Evolutionary conservation across 2,329 filamentous ascomycete genomes (phyloP), one percentile per base, ranked within the genome.

Genomic region (Nemania sp.): DNA sequence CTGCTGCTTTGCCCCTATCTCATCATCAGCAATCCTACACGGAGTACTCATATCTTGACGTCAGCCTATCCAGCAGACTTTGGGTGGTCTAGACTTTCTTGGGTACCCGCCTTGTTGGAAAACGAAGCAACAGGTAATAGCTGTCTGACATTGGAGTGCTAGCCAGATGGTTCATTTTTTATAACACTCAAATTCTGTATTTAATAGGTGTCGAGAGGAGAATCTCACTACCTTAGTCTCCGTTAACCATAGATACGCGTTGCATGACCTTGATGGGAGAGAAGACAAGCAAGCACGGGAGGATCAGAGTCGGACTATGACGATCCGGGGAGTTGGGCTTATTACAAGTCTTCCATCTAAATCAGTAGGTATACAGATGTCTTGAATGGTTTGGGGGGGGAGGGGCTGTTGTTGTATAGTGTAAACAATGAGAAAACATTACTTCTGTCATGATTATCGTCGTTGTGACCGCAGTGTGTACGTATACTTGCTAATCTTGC

Each of bases 91-190:
- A 20, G 37, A 35, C 45, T 39, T 60, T 59, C 42, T 60, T 51
- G 53, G 54, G 57, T 53, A 57, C 35, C 13, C 54, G 37, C 50
- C 7, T 46, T 48, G 58, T 55, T 63, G 51, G 50, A 51, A 61
- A 48, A 61, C 18, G 43, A 39, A 47, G 48, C 49, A 49, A 53
- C 42, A 25, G 25, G n/a, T n/a, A 55, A 58, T 52, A 52, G 46
- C 17, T 25, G 20, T 43, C 10, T 42, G 20, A 40, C 29, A 47
- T 50, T 37, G 34, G 45, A n/a, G 37, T 54, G 43, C 43, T 45
- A n/a, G n/a, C n/a, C 7, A 29, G 25, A 20, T 18, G 39, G 35
- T n/a, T 48, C 58, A n/a, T 42, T 54, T 47, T 37, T 29, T 32
- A 18, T 32, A 18, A 40, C 25, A 45, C 49, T 53, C 25, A 35